Evolutionary conservation across 2,329 filamentous ascomycete genomes (phyloP), one percentile per base, ranked within the genome.

Genomic region (Plectosphaerella cucumerina): DNA sequence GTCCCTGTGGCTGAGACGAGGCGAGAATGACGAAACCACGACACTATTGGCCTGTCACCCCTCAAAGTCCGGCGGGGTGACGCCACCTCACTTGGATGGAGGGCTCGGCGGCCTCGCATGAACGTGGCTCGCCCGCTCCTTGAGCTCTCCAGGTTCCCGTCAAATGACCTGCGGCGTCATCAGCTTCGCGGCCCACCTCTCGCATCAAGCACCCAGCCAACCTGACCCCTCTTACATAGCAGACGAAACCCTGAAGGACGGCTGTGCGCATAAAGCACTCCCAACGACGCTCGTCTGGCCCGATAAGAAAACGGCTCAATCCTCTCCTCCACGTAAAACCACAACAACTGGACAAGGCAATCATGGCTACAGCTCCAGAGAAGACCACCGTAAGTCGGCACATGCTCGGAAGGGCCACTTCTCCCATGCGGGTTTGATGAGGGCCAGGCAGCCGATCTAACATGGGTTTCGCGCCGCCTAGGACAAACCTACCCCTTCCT

Each of bases 321-420:
- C n/a, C 26, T 11, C 26, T 31, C 26, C 26, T 31, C 26, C 26
- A 4, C 26, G 12, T 8, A 31, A 8, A 5, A 31, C 4, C 26
- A 31, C 26, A 31, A 31, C 26, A 31, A 31, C 26, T 31, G 26
- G 26, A 31, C 26, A 11, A 17, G 39, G 46, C 58, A 56, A 67
- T 51, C 50, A 77, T 77, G 74, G 70, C 74, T 58, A 64, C 70
- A 52, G 68, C 73, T 46, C 62, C 64, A 56, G 66, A 73, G 58
- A 66, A 31, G 12, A 31, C 26, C 26, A 31, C 70, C 65, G 75
- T 77, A 70, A 61, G 71, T 42, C n/a, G 17, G 4, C 39, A 18
- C 39, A 42, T 17, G n/a, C 39, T 42, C 39, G 39, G 39, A 42
- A 11, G 39, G 39, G 9, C 39, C 39, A 42, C 39, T 42, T 42